These are phyloP conservation scores for Sherardia arvensis DNA, from an alignment of 257 asterid genomes.

Conservation along the genomic window DNA sequence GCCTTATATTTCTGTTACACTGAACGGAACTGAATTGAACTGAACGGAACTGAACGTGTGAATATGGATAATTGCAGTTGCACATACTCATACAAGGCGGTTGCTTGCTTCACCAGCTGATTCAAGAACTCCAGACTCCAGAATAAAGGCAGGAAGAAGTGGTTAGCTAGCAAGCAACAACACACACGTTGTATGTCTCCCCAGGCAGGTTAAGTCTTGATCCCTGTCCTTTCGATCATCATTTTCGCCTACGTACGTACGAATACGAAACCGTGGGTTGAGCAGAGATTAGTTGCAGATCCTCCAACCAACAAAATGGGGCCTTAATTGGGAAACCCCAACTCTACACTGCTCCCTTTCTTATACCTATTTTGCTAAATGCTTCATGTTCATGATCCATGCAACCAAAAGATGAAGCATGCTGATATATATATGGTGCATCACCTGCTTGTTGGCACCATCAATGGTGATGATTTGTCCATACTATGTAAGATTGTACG, in stretches of 20 bases:
- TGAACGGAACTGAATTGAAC: too few species aligned
- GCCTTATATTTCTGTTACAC: too few species aligned
- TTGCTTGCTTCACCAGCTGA: conserved; percentile 12
- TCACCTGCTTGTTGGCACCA: background rate
- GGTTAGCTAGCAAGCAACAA: conserved; percentile 4
- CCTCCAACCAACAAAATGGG: conserved; percentile 36
- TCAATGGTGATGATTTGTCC: too few species aligned
- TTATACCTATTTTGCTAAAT: conserved; percentile 1
- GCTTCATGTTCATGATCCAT: background rate
- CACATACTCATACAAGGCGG: background rate
- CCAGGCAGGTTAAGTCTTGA: conserved; percentile 10
- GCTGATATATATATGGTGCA: background rate
- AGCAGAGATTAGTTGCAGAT: conserved; percentile 23
- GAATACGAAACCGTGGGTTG: background rate
- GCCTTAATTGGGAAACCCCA: conserved; percentile 25
- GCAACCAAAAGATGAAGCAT: background rate
- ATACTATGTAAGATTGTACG: too few species aligned
- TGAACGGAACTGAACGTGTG: too few species aligned
- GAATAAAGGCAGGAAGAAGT: conserved; percentile 7
- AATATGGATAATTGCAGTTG: background rate
- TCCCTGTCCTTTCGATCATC: conserved; percentile 18
- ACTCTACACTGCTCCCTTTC: background rate
- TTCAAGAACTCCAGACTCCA: conserved; percentile 3
- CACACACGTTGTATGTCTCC: conserved; percentile 23
- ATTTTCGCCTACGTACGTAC: background rate